phyloP scores from a whole-genome alignment of 148 eudicot genomes.

The Chenopodium quinoa region DNA sequence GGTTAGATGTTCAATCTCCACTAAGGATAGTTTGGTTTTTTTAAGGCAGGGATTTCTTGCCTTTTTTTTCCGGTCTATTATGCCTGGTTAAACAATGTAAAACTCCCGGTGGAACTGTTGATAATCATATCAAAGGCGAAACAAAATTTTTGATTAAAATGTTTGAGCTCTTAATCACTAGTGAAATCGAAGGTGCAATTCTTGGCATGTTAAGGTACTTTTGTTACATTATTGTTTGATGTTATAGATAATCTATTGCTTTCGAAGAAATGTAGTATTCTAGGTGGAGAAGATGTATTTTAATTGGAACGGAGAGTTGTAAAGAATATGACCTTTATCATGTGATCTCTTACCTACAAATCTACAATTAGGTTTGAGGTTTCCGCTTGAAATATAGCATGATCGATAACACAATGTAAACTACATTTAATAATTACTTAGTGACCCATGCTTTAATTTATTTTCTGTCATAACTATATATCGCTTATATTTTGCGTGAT shows the following conservation, averaged over 20 bases:
- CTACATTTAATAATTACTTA: neutral
- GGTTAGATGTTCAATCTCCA: too few relatives aligned
- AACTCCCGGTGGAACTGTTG: too few relatives aligned
- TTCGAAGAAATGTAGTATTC: conserved; percentile 4
- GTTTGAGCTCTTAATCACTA: neutral
- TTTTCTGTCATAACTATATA: neutral
- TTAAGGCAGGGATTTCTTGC: too few relatives aligned
- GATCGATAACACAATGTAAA: neutral
- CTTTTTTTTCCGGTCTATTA: too few relatives aligned
- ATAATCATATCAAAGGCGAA: too few relatives aligned
- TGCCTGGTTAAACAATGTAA: too few relatives aligned
- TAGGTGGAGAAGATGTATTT: conserved; percentile 24
- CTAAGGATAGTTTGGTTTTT: too few relatives aligned
- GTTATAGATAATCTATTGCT: conserved; percentile 13
- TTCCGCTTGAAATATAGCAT: conserved; percentile 11
- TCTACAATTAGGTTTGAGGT: conserved; percentile 6
- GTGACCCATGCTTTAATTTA: neutral
- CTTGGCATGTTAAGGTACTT: conserved; percentile 6
- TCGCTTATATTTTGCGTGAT: neutral
- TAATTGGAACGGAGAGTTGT: conserved; percentile 15
- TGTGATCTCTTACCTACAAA: conserved; percentile 11
- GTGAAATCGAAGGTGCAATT: neutral
- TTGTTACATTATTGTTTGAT: neutral
- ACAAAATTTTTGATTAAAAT: neutral
- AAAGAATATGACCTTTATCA: conserved; percentile 23